Evolutionary conservation across 257 asterid genomes (phyloP), one percentile per base, ranked within the genome.

Genomic region (Leonotis leonurus): DNA sequence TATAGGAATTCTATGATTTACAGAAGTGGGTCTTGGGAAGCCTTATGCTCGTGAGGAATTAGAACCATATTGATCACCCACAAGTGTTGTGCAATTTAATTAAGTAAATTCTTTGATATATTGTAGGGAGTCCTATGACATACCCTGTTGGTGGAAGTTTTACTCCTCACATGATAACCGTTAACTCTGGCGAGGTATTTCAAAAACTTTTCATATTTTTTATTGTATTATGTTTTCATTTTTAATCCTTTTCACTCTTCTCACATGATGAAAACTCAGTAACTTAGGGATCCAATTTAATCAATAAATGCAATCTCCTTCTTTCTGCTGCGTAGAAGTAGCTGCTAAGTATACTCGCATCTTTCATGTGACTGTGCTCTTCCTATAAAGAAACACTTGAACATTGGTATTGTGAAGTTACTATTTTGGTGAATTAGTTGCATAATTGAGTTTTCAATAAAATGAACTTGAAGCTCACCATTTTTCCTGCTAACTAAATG

Each of bases 181-280:
- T 88, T 32, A 83, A 82, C 77, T 36, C 88, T 3, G 96, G 96
- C 57, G 95, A 85, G 95, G 96, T 88, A 80, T 74, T 68, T 14
- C 30, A n/a, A 24, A 18, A 29, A 30, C n/a, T 58, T 12, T 5
- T 14, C 22, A 10, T 16, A n/a, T 37, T 8, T 45, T 45, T 22
- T n/a, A n/a, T n/a, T 3, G 10, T 13, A 18, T 26, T 17, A 16
- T 4, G 55, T 8, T 16, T 18, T 13, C 26, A 11, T 17, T 18
- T n/a, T n/a, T n/a, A n/a, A n/a, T n/a, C n/a, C n/a, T n/a, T n/a
- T n/a, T n/a, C n/a, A n/a, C n/a, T n/a, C 29, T 24, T 59, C 41
- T 2, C 13, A 13, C 44, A 13, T n/a, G 36, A 13, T 56, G n/a
- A 48, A 46, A n/a, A 18, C 26, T 14, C 8, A 50, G 29, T 51